These are phyloP conservation scores for Tubosaeta sp. DNA, from an alignment of 768 basidiomycete genomes.

Conservation along the genomic window DNA sequence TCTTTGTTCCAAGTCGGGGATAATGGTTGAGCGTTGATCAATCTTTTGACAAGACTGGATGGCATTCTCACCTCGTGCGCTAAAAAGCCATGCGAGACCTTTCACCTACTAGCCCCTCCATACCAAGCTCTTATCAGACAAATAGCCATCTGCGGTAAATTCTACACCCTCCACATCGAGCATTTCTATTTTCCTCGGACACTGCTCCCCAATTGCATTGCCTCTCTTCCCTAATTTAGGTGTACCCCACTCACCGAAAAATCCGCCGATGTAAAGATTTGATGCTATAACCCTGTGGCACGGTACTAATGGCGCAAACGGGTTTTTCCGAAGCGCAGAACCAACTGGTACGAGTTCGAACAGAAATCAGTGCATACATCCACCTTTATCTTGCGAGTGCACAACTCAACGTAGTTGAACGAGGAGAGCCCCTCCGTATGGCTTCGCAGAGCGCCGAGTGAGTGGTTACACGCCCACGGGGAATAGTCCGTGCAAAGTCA, in stretches of 20 bases:
- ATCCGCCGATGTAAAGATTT: constrained; percentile 58
- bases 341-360: constrained; percentile 41
- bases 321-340: constrained; percentile 57
- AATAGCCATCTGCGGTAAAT: constrained; percentile 44
- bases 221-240: neutral
- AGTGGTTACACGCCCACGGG: constrained; percentile 49
- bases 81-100: neutral
- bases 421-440: constrained; percentile 54
- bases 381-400: neutral
- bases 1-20: too few species aligned
- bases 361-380: neutral
- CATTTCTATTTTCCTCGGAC: constrained; percentile 45
- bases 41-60: too few species aligned
- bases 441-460: constrained; percentile 51
- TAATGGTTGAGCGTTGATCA: too few species aligned
- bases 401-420: constrained; percentile 46
- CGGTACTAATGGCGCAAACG: constrained; percentile 63
- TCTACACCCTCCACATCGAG: constrained; percentile 50
- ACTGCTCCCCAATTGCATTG: constrained; percentile 33
- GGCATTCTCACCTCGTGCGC: neutral
- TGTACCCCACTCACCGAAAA: constrained; percentile 56
- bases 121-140: constrained; percentile 25
- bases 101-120: constrained; percentile 10
- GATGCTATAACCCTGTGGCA: constrained; percentile 70
- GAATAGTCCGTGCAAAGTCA: constrained; percentile 47